These are phyloP conservation scores for Myriosclerotinia scirpicola DNA, from an alignment of 2,329 filamentous ascomycete genomes.

Conservation along the genomic window DNA sequence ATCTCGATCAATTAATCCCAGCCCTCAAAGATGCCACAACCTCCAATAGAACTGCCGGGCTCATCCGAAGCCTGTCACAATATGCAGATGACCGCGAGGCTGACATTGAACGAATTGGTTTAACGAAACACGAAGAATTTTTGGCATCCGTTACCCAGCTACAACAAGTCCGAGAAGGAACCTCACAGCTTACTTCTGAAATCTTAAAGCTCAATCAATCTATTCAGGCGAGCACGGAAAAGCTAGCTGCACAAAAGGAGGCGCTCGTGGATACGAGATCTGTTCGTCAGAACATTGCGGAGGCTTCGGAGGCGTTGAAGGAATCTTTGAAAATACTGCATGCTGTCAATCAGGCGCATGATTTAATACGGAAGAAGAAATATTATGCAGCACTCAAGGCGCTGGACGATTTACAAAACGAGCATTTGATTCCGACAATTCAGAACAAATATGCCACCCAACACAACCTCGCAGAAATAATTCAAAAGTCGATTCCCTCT, in stretches of 20 bases:
- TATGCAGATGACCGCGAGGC: constrained; percentile 84
- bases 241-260: constrained; percentile 91
- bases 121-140: constrained; percentile 96
- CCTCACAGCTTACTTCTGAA: constrained; percentile 82
- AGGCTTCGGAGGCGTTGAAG: constrained; percentile 82
- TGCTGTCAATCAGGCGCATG: constrained; percentile 91
- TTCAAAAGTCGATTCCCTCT: constrained; percentile 90
- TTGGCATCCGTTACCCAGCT: constrained; percentile 90
- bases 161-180: constrained; percentile 88
- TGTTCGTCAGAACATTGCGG: constrained; percentile 92
- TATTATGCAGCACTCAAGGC: constrained; percentile 94
- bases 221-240: constrained; percentile 92
- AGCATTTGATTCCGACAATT: constrained; percentile 74
- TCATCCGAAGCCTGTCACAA: constrained; percentile 75
- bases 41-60: constrained; percentile 67
- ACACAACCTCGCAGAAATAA: constrained; percentile 91
- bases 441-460: constrained; percentile 87
- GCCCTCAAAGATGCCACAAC: constrained; percentile 86
- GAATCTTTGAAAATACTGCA: constrained; percentile 91
- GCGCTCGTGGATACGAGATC: constrained; percentile 88
- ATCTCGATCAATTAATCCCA: constrained; percentile 92
- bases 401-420: constrained; percentile 92
- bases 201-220: constrained; percentile 92
- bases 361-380: constrained; percentile 86
- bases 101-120: constrained; percentile 91